Conservation (phyloP, 768 basidiomycete genomes). For the Lactarius evosmus region DNA sequence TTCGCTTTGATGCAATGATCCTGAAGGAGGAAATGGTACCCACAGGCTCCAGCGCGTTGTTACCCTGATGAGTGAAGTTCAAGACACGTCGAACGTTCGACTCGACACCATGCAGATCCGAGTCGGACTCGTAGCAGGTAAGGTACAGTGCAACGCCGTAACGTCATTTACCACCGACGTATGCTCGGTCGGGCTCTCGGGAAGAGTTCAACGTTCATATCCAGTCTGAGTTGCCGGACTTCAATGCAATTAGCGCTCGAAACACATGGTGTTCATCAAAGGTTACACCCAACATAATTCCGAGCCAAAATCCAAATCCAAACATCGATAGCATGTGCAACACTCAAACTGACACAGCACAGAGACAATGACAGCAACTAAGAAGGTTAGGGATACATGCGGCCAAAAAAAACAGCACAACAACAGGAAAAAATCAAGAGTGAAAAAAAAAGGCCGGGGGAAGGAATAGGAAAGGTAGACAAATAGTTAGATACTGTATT, state of each 20-base stretch:
- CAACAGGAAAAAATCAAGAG: constrained; percentile 3
- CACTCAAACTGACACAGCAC: not conserved
- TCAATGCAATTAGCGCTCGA: not conserved
- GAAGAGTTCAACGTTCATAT: no score
- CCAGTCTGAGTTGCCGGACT: no score
- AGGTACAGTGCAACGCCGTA: no score
- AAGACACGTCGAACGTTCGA: not conserved
- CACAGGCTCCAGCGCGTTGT: not conserved
- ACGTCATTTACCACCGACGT: no score
- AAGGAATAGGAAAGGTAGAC: not conserved
- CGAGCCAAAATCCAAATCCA: not conserved
- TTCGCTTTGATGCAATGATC: not conserved
- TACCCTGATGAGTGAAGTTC: no score
- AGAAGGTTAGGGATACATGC: constrained; percentile 17
- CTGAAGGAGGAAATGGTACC: not conserved
- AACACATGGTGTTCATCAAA: not conserved
- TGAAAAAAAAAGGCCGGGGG: no score
- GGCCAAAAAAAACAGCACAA: constrained; percentile 5
- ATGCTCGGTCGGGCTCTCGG: no score
- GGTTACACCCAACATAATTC: not conserved
- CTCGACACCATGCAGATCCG: no score
- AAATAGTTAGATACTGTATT: not conserved
- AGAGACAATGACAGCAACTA: not conserved
- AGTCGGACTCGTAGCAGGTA: no score
- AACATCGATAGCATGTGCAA: not conserved